phyloP scores from a whole-genome alignment of 305 asterid species.

The Fraxinus greggii region DNA sequence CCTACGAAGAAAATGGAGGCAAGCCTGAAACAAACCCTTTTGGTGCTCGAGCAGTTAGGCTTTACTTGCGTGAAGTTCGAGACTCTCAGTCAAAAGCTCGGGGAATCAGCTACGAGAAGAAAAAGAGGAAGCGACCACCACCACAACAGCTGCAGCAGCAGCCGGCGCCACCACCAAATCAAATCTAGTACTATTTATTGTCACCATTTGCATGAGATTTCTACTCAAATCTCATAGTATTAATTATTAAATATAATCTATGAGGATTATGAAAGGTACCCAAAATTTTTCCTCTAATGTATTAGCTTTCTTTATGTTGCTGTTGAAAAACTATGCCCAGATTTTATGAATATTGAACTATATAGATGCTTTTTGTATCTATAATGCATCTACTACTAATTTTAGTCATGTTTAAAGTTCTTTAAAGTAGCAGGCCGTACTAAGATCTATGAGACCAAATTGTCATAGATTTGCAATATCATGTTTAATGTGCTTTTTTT shows the following conservation, averaged over 20 bases:
- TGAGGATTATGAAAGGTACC: slow-evolving; percentile 27
- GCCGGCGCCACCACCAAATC: slow-evolving; percentile 35
- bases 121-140: slow-evolving; percentile 64
- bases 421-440: slow-evolving; percentile 3
- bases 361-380: neutral
- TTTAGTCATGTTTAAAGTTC: neutral
- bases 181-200: neutral
- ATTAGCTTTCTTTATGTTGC: slow-evolving; percentile 7
- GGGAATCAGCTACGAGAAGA: slow-evolving; percentile 76
- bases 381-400: neutral
- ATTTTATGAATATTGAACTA: slow-evolving; percentile 15
- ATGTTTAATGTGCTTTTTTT: slow-evolving; percentile 26
- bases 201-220: slow-evolving; percentile 28
- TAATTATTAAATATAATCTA: slow-evolving; percentile 1
- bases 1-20: slow-evolving; percentile 74
- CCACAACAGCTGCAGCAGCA: slow-evolving; percentile 21
- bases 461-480: slow-evolving; percentile 41
- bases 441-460: slow-evolving; percentile 24
- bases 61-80: slow-evolving; percentile 66
- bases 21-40: slow-evolving; percentile 71
- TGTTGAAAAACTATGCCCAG: neutral
- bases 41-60: slow-evolving; percentile 74
- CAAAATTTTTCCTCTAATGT: slow-evolving; percentile 5
- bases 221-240: neutral
- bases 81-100: slow-evolving; percentile 71